Evolutionary conservation across 805 yeast species (phyloP).

Genomic region (Hanseniaspora thailandica): DNA sequence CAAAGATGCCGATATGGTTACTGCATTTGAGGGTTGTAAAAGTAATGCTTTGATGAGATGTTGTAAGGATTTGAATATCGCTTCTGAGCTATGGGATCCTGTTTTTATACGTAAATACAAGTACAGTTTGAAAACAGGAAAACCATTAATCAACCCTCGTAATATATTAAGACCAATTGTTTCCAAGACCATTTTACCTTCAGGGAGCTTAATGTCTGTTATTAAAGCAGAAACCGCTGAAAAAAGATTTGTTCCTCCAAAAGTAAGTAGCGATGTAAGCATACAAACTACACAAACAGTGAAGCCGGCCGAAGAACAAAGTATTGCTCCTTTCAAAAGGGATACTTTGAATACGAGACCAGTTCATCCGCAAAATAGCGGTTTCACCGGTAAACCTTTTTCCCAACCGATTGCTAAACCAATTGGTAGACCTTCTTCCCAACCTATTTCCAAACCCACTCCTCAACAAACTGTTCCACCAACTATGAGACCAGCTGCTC

Average conservation of each 20-base stretch:
- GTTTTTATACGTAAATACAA: constrained; percentile 64
- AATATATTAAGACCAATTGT: background rate
- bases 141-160: constrained; percentile 35
- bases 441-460: too few species aligned
- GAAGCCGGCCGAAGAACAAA: too few species aligned
- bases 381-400: too few species aligned
- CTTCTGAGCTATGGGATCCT: constrained; percentile 97
- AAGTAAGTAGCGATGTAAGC: too few species aligned
- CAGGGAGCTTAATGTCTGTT: background rate
- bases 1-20: constrained; percentile 73
- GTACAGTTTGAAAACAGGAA: constrained; percentile 57
- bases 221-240: background rate
- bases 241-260: background rate
- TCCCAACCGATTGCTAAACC: too few species aligned
- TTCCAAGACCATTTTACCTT: background rate
- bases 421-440: too few species aligned
- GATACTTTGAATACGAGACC: too few species aligned
- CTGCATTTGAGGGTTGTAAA: constrained; percentile 95
- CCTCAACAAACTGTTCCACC: too few species aligned
- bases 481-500: too few species aligned
- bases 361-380: too few species aligned
- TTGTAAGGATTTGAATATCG: constrained; percentile 93
- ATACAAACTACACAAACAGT: too few species aligned
- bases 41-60: constrained; percentile 95
- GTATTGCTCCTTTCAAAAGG: too few species aligned